Evolutionary conservation across 148 eudicot genomes (phyloP).

Genomic region (Camellia granthamiana): DNA sequence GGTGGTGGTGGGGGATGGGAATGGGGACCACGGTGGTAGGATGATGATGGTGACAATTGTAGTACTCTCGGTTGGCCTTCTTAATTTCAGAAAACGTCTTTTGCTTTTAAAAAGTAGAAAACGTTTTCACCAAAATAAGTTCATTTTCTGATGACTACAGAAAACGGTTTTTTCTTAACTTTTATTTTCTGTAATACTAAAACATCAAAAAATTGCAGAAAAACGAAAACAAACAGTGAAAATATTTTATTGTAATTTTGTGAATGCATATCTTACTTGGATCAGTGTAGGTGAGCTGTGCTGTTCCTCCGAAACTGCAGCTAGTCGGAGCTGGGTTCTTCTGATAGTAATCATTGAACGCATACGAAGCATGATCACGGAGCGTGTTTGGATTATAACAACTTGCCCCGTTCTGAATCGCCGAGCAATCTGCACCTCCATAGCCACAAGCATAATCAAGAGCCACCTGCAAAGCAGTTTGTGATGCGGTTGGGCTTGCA

Average conservation of each 20-base stretch:
- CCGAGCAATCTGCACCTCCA: slow-evolving; percentile 92
- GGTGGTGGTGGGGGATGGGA: no score
- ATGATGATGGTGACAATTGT: no score
- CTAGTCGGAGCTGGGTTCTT: slow-evolving; percentile 89
- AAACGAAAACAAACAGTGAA: no score
- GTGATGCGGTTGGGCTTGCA: slow-evolving; percentile 68
- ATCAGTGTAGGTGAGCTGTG: slow-evolving; percentile 63
- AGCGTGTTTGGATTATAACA: slow-evolving; percentile 71
- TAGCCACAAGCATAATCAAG: slow-evolving; percentile 95
- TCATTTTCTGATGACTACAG: neutral
- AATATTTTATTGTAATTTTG: no score
- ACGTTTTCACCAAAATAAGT: no score
- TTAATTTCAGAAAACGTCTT: no score
- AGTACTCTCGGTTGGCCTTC: no score
- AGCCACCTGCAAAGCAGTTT: slow-evolving; percentile 83
- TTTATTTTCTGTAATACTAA: neutral
- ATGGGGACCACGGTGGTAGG: no score
- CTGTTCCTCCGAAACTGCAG: slow-evolving; percentile 88
- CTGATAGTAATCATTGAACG: slow-evolving; percentile 88
- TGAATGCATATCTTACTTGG: slow-evolving; percentile 62
- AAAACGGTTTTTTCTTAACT: no score
- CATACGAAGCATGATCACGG: slow-evolving; percentile 83
- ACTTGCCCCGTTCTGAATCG: slow-evolving; percentile 64
- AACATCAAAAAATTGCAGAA: no score
- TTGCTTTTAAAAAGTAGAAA: no score